phyloP scores from a whole-genome alignment of 257 asterid species.

The Penstemon davidsonii region DNA sequence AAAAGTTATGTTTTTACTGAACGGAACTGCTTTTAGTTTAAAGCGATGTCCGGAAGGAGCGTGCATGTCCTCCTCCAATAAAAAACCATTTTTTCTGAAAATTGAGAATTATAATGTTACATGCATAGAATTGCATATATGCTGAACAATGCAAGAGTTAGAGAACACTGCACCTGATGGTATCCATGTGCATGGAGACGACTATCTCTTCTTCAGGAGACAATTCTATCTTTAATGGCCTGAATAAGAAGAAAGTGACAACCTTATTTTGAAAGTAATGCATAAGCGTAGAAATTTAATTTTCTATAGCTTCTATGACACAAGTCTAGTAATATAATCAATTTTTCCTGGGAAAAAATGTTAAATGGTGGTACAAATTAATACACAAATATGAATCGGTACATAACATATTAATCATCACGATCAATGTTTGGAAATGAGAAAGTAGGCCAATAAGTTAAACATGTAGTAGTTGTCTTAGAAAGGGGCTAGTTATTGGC shows the following conservation, averaged over 20 bases:
- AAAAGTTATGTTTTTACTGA: constrained; percentile 85
- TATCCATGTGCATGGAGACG: constrained; percentile 84
- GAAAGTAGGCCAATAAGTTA: not conserved
- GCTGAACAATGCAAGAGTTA: constrained; percentile 16
- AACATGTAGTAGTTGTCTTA: constrained; percentile 11
- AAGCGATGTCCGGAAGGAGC: constrained; percentile 89
- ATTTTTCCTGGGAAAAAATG: not conserved
- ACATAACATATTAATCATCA: constrained; percentile 6
- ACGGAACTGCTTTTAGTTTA: constrained; percentile 89
- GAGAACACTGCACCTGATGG: constrained; percentile 58
- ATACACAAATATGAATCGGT: not conserved
- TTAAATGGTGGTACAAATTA: constrained; percentile 5
- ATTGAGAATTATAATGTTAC: constrained; percentile 24
- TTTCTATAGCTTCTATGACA: constrained; percentile 4
- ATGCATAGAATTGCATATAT: not conserved
- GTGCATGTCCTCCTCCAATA: constrained; percentile 69
- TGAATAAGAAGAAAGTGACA: constrained; percentile 34
- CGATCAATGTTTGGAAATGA: constrained; percentile 15
- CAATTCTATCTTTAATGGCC: constrained; percentile 81
- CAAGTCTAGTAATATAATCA: constrained; percentile 19
- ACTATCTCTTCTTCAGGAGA: constrained; percentile 97
- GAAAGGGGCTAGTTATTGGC: constrained; percentile 4
- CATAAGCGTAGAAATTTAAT: constrained; percentile 14
- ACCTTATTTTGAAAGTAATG: constrained; percentile 17
- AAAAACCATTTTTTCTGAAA: constrained; percentile 88